Conservation (phyloP, 768 basidiomycete genomes). For the Tylopilus sp. region DNA sequence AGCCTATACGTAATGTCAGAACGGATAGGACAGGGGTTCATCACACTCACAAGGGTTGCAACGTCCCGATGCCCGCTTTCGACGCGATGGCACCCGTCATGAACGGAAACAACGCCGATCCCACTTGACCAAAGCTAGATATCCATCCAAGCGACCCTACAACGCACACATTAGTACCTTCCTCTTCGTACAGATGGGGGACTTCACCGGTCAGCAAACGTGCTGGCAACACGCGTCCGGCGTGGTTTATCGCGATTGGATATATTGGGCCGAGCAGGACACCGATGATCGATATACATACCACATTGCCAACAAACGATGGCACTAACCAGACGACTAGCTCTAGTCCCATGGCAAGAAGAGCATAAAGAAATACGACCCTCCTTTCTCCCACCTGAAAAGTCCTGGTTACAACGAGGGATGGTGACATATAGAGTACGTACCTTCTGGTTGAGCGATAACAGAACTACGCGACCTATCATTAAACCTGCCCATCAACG, state of each 20-base stretch:
- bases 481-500: constrained; percentile 43
- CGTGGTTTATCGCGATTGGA: constrained; percentile 64
- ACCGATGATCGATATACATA: constrained; percentile 56
- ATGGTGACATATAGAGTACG: neutral
- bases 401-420: neutral
- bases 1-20: constrained; percentile 14
- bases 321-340: constrained; percentile 58
- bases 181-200: neutral
- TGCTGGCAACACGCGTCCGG: constrained; percentile 63
- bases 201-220: constrained; percentile 54
- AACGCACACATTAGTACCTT: neutral
- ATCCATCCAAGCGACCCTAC: constrained; percentile 64
- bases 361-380: constrained; percentile 50
- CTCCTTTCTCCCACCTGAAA: constrained; percentile 54
- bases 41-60: constrained; percentile 35
- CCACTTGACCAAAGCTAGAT: constrained; percentile 65
- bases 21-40: neutral
- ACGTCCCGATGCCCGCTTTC: constrained; percentile 46
- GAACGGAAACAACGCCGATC: constrained; percentile 70
- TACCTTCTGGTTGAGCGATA: constrained; percentile 56
- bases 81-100: constrained; percentile 66
- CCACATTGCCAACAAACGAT: constrained; percentile 48
- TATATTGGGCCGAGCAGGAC: constrained; percentile 51
- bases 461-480: constrained; percentile 49
- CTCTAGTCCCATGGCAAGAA: constrained; percentile 53